phyloP scores from a whole-genome alignment of 139 green algal genomes.

The Yamagishiella unicocca region DNA sequence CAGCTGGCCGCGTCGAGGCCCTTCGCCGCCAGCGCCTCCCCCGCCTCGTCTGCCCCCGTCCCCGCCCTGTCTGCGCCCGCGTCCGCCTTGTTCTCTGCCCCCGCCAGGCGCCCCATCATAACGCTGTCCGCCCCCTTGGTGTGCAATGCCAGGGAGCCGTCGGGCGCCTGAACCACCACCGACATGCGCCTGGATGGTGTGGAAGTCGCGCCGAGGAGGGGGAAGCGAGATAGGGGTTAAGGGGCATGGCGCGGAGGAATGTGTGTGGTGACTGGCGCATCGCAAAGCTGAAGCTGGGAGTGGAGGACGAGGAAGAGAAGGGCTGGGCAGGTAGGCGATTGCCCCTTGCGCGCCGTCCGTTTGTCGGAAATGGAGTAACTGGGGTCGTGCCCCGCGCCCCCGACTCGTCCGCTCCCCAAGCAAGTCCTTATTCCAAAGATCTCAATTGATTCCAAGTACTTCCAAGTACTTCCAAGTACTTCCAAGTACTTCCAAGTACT shows the following conservation, averaged over 20 bases:
- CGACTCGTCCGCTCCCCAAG: too few relatives aligned
- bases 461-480: too few relatives aligned
- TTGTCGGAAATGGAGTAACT: too few relatives aligned
- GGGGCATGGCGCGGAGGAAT: neutral
- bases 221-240: neutral
- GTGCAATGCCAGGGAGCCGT: slow-evolving; percentile 80
- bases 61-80: neutral
- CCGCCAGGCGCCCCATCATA: slow-evolving; percentile 65
- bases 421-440: too few relatives aligned
- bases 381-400: too few relatives aligned
- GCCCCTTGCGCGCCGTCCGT: too few relatives aligned
- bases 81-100: neutral
- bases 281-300: neutral
- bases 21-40: neutral
- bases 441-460: too few relatives aligned
- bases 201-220: too few relatives aligned
- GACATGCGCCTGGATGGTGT: slow-evolving; percentile 66
- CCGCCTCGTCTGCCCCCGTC: neutral
- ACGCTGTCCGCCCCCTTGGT: slow-evolving; percentile 90
- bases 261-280: neutral
- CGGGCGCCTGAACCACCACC: slow-evolving; percentile 58
- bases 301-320: neutral
- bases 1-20: too few relatives aligned
- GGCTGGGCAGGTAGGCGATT: neutral
- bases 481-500: too few relatives aligned